Base-by-base conservation (phyloP, 2,329 filamentous ascomycete genomes). In the Torrubiellomyces zombiae region DNA sequence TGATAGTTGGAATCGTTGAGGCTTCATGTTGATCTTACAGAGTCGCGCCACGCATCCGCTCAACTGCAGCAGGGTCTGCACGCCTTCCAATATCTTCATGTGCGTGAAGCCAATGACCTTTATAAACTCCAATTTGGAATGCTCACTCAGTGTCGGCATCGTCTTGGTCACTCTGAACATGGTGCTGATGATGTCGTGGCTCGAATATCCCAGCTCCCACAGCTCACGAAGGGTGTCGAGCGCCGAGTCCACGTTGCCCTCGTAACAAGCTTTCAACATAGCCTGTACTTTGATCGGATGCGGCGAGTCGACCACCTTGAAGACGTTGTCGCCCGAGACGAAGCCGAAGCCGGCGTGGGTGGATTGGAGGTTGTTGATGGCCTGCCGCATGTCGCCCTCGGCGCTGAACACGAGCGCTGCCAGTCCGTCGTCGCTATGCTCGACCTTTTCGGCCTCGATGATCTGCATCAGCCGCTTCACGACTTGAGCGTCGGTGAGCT, bases 101-200 rank as follows among this genome's bases (percentile, higher is more conserved):
- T 98, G 89, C 3, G 89, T 92, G 52, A 95, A 95, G 26, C 89
- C 89, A 51, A 98, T 98, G 55, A 94, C 89, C 56, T 83, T 86
- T 56, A 95, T 92, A 40, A 95, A 98, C 47, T 95, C 86, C 32
- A 98, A 61, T 58, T 94, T 94, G 10, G 83, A 74, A 50, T 95
- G 83, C 54, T 98, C 89, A 37, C 82, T 89, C 28, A 98, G 58
- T 2, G 77, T 82, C 2, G 81, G 79, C 31, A 95, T 83, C 2
- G 83, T 91, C 60, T 95, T 98, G 22, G 89, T 95, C 31, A 98
- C 89, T 44, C 77, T 75, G 63, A 98, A 95, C 89, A 98, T 98
- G 32, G 86, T 98, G 55, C 79, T 91, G 51, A 98, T 91, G 40
- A 98, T 93, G 50, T 98, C 89, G 56, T 98, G 86, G 39, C 82